These are phyloP conservation scores for Colletotrichum sp. DNA, from an alignment of 2,329 filamentous ascomycete genomes.

Conservation along the genomic window DNA sequence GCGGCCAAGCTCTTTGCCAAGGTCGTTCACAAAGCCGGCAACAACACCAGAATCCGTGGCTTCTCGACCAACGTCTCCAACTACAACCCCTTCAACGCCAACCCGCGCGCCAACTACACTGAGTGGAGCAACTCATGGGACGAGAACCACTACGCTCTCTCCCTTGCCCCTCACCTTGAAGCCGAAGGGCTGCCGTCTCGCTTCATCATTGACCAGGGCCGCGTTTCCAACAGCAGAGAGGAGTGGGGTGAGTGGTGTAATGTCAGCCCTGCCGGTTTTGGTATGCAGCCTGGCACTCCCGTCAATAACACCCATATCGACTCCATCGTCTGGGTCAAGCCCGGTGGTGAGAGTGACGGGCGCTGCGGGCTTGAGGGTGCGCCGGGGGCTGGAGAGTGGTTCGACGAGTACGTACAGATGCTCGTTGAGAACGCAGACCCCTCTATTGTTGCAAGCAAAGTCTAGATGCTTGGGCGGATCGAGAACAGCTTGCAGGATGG, in stretches of 20 bases:
- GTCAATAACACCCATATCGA: slow-evolving; percentile 42
- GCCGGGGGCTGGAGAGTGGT: slow-evolving; percentile 44
- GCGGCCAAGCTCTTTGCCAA: slow-evolving; percentile 45
- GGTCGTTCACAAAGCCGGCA: slow-evolving; percentile 39
- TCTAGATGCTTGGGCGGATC: neutral
- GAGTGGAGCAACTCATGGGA: slow-evolving; percentile 44
- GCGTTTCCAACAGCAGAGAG: slow-evolving; percentile 40
- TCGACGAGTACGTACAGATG: slow-evolving; percentile 44
- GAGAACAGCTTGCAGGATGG: neutral
- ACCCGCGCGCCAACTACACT: slow-evolving; percentile 43
- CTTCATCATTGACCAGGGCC: slow-evolving; percentile 52
- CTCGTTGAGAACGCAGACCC: slow-evolving; percentile 43
- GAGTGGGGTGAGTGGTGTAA: slow-evolving; percentile 53
- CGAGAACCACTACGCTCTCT: slow-evolving; percentile 44
- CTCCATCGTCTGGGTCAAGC: slow-evolving; percentile 51
- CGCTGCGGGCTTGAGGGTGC: slow-evolving; percentile 41
- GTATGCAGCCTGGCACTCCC: slow-evolving; percentile 37
- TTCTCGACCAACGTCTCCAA: slow-evolving; percentile 52
- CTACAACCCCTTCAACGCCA: slow-evolving; percentile 42
- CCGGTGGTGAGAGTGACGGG: slow-evolving; percentile 49
- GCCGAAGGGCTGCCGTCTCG: slow-evolving; percentile 42
- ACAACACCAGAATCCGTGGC: slow-evolving; percentile 38
- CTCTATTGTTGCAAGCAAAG: neutral
- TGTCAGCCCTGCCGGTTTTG: slow-evolving; percentile 43
- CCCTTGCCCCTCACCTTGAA: slow-evolving; percentile 41